Evolutionary conservation across 1,139 yeast genomes (phyloP).

Genomic region (Hyphopichia burtonii): DNA sequence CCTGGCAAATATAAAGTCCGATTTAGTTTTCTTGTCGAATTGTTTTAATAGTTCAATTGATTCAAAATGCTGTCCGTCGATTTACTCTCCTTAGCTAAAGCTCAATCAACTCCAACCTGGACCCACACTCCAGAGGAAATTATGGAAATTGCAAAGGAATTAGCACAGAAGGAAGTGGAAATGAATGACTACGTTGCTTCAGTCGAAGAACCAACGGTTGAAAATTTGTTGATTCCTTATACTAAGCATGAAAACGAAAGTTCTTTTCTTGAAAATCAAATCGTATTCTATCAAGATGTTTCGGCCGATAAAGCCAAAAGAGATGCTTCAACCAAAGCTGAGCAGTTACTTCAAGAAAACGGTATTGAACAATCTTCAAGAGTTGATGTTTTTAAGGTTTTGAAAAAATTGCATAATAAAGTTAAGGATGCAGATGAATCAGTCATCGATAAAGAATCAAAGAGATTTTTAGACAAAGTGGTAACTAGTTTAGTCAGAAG

Average conservation of each 20-base stretch:
- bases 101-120: constrained; percentile 51
- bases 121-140: constrained; percentile 55
- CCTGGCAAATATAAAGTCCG: too few species aligned
- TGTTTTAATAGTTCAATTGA: too few species aligned
- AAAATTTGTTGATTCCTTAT: constrained; percentile 51
- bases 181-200: constrained; percentile 58
- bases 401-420: constrained; percentile 49
- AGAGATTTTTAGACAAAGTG: constrained; percentile 55
- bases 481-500: constrained; percentile 58
- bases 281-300: constrained; percentile 69
- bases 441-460: constrained; percentile 52
- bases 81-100: constrained; percentile 12
- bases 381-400: constrained; percentile 62
- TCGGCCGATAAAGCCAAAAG: constrained; percentile 61
- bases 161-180: constrained; percentile 43
- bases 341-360: constrained; percentile 53
- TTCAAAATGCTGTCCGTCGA: constrained; percentile 13
- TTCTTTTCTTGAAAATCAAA: constrained; percentile 42
- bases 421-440: constrained; percentile 20
- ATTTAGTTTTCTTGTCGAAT: too few species aligned
- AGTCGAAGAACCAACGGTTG: constrained; percentile 51
- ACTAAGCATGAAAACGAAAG: constrained; percentile 50
- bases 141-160: constrained; percentile 36
- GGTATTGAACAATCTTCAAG: constrained; percentile 65
- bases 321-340: constrained; percentile 68